Conservation (phyloP, 208 protist genomes). For the Lotmaria passim region DNA sequence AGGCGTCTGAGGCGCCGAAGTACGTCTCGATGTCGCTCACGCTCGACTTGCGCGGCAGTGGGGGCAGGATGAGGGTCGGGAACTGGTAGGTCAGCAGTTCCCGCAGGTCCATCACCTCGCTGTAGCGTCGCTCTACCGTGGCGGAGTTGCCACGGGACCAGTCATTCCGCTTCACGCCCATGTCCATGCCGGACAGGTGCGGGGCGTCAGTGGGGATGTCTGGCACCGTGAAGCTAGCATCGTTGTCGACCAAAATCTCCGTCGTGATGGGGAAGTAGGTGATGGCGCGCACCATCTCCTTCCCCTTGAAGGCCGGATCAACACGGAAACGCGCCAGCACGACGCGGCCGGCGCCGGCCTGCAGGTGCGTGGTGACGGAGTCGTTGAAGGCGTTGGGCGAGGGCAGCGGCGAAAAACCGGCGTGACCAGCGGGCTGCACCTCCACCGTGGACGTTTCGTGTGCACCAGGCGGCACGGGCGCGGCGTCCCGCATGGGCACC, state of each 20-base stretch:
- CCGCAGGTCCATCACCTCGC: constrained; percentile 76
- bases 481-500: not conserved
- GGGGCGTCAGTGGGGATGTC: constrained; percentile 51
- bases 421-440: constrained; percentile 3
- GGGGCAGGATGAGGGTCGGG: constrained; percentile 74
- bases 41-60: constrained; percentile 75
- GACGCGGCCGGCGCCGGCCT: constrained; percentile 23
- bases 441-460: constrained; percentile 5
- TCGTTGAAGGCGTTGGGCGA: constrained; percentile 24
- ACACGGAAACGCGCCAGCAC: constrained; percentile 57
- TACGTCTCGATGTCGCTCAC: constrained; percentile 73
- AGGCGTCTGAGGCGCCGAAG: constrained; percentile 56
- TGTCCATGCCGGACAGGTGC: constrained; percentile 46
- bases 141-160: constrained; percentile 57
- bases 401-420: constrained; percentile 6
- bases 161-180: constrained; percentile 53
- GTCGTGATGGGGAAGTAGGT: constrained; percentile 81
- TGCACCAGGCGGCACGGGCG: not conserved
- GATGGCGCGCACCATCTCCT: constrained; percentile 59
- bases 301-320: constrained; percentile 49
- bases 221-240: constrained; percentile 43
- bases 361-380: constrained; percentile 14
- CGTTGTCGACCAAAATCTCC: constrained; percentile 54
- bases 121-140: constrained; percentile 82
- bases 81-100: constrained; percentile 75